Evolutionary conservation across 2,329 filamentous ascomycete species (phyloP).

Genomic region (Ascochyta rabiei): DNA sequence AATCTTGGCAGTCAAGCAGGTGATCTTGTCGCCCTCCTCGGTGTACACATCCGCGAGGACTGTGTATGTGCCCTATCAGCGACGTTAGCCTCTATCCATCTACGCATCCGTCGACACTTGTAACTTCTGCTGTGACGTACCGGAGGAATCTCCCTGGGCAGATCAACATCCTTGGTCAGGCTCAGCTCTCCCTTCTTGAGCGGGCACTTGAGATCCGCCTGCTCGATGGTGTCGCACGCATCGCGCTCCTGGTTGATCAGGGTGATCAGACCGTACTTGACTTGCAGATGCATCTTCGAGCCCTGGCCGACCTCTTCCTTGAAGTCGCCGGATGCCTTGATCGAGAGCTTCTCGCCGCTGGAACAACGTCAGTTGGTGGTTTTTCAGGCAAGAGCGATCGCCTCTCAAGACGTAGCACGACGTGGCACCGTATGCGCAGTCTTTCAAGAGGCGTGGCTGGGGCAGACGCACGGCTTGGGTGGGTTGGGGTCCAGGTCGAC

Average conservation of each 20-base stretch:
- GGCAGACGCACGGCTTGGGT: conserved; percentile 73
- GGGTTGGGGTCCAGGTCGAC: conserved; percentile 88
- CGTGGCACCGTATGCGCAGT: not conserved
- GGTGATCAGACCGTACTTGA: conserved; percentile 94
- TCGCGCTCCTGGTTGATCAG: conserved; percentile 81
- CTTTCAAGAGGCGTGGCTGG: not conserved
- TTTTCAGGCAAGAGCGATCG: not conserved
- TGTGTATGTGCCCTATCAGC: conserved; percentile 78
- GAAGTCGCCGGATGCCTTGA: conserved; percentile 79
- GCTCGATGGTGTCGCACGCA: conserved; percentile 85
- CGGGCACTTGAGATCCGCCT: conserved; percentile 89
- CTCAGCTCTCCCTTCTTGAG: conserved; percentile 77
- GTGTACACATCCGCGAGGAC: conserved; percentile 86
- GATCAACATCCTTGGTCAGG: conserved; percentile 79
- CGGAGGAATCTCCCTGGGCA: conserved; percentile 86
- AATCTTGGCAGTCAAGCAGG: conserved; percentile 81
- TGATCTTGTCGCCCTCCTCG: conserved; percentile 74
- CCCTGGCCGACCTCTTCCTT: conserved; percentile 74
- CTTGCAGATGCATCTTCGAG: conserved; percentile 79
- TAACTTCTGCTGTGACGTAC: conserved; percentile 62
- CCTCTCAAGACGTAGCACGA: not conserved
- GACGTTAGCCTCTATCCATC: conserved; percentile 1
- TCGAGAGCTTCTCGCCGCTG: conserved; percentile 78
- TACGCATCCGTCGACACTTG: not conserved
- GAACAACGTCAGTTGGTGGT: not conserved